Evolutionary conservation across 2,329 filamentous ascomycete genomes (phyloP).

Genomic region (Juglanconis juglandina): DNA sequence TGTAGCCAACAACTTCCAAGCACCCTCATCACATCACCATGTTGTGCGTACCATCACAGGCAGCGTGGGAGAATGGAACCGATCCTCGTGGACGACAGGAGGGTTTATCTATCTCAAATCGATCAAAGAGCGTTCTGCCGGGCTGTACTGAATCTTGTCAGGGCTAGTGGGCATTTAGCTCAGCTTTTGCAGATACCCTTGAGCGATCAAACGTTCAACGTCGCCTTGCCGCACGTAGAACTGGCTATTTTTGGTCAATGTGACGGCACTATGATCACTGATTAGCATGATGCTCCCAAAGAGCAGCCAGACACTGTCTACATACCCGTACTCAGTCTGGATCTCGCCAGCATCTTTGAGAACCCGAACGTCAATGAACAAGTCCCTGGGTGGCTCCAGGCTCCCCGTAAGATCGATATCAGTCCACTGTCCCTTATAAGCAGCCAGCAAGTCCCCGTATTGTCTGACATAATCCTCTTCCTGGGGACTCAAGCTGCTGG

Average conservation of each 20-base stretch:
- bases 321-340: slow-evolving; percentile 96
- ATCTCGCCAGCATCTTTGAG: slow-evolving; percentile 97
- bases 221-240: slow-evolving; percentile 96
- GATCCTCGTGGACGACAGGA: too few species aligned
- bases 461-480: slow-evolving; percentile 94
- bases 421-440: slow-evolving; percentile 97
- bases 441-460: slow-evolving; percentile 88
- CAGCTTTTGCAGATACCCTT: slow-evolving; percentile 90
- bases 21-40: not conserved
- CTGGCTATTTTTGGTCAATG: slow-evolving; percentile 95
- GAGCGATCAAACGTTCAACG: slow-evolving; percentile 88
- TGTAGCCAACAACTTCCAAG: not conserved
- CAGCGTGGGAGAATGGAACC: not conserved
- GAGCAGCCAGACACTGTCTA: not conserved
- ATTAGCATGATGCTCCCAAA: not conserved
- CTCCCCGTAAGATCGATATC: slow-evolving; percentile 94
- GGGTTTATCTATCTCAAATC: not conserved
- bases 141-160: too few species aligned
- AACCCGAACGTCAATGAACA: slow-evolving; percentile 96
- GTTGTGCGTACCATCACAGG: not conserved
- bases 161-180: slow-evolving; percentile 51
- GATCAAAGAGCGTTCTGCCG: not conserved
- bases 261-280: slow-evolving; percentile 67
- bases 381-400: slow-evolving; percentile 86
- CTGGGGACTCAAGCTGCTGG: slow-evolving; percentile 84